Percentiles rank a stretch among this genome's conserved stretches.
phyloP scores from a whole-genome alignment of 2,329 filamentous ascomycete genomes.

The Esteya vermicola region DNA sequence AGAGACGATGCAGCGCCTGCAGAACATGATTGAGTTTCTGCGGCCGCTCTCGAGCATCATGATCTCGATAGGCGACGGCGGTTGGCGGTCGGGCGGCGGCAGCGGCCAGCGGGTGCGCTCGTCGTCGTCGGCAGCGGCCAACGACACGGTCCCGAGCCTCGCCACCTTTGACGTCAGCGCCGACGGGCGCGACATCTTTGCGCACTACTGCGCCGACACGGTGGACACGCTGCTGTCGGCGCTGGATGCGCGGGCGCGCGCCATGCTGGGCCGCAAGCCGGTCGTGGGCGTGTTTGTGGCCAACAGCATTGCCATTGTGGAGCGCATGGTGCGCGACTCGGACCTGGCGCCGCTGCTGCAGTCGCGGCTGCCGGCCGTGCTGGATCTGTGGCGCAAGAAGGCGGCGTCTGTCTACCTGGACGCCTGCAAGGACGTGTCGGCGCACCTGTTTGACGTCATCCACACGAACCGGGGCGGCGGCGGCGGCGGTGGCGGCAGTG shows the following conservation, averaged over 20 bases:
- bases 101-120: constrained; percentile 10
- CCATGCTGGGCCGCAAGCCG: constrained; percentile 58
- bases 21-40: constrained; percentile 77
- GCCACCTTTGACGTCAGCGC: constrained; percentile 77
- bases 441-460: constrained; percentile 76
- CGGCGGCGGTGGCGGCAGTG: constrained; percentile 18
- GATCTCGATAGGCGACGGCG: constrained; percentile 82
- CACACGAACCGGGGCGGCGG: constrained; percentile 60
- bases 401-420: constrained; percentile 70
- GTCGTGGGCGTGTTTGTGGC: constrained; percentile 79
- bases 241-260: constrained; percentile 59
- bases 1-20: constrained; percentile 74
- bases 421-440: constrained; percentile 76
- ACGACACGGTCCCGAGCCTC: constrained; percentile 54
- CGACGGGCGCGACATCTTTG: constrained; percentile 76
- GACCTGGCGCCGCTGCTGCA: constrained; percentile 63
- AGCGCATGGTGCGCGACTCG: constrained; percentile 70
- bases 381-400: constrained; percentile 81
- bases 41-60: constrained; percentile 79
- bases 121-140: neutral
- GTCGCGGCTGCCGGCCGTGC: constrained; percentile 40
- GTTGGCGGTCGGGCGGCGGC: constrained; percentile 55
- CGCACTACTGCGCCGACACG: constrained; percentile 79
- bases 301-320: constrained; percentile 73
- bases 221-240: constrained; percentile 66